Conservation (phyloP, 257 asterid genomes). For the Capsicum baccatum region DNA sequence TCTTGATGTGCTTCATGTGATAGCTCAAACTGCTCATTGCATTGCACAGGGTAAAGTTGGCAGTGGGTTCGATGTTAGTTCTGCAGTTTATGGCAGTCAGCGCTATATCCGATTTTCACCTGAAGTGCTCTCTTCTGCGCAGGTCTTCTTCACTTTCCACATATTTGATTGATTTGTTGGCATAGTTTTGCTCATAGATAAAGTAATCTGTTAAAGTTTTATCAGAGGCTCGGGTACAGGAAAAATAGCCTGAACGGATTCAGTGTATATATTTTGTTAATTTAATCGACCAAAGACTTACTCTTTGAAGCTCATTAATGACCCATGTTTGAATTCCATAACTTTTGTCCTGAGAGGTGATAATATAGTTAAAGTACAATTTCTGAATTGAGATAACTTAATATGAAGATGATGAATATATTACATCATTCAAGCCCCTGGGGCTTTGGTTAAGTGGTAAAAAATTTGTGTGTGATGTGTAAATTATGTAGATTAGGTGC, state of each 20-base stretch:
- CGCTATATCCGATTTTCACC: conserved; percentile 93
- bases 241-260: background rate
- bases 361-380: background rate
- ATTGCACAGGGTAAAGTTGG: conserved; percentile 99
- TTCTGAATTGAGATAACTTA: background rate
- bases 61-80: conserved; percentile 97
- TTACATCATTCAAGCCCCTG: background rate
- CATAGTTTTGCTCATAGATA: conserved; percentile 12
- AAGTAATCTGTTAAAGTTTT: background rate
- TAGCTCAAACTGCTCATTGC: conserved; percentile 98
- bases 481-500: background rate
- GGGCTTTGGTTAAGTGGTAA: background rate
- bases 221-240: background rate
- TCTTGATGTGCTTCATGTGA: conserved; percentile 80
- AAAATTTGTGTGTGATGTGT: background rate
- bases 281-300: background rate
- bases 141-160: conserved; percentile 51
- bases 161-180: background rate
- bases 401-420: conserved; percentile 14
- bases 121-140: conserved; percentile 84
- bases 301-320: background rate
- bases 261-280: background rate
- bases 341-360: background rate
- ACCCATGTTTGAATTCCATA: background rate
- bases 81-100: conserved; percentile 99